Base-by-base conservation (phyloP, 305 asterid genomes). In the Ajuga reptans region DNA sequence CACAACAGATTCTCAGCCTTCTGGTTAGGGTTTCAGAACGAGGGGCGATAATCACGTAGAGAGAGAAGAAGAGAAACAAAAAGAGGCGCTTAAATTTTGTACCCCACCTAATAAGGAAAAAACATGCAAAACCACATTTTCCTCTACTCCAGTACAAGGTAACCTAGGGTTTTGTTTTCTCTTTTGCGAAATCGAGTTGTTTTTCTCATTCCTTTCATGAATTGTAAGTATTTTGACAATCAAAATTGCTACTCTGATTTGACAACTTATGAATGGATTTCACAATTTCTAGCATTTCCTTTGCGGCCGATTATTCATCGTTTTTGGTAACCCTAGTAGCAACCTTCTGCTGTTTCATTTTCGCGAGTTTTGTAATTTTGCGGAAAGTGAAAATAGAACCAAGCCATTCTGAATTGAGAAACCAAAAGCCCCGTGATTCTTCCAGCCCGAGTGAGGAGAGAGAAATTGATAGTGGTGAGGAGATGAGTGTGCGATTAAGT, bases 251-350 rank as follows among this genome's bases (percentile, higher is more conserved):
- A 31, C 74, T 62, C 56, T 17, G 64, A 77, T 77, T 84, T 81
- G 69, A 79, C 82, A 94, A 70, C 86, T 67, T 81, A 72, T 87
- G 89, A 82, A 88, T 91, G 97, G 95, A 84, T 74, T 78, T 74
- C 78, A 4, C 72, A 66, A 33, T 73, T 76, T 69, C 62, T 72
- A 56, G 79, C 64, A 72, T 64, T 69, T 77, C 63, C 65, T 65
- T 58, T 69, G 4, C 80, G 61, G 70, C 65, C 78, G 58, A 76
- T 81, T 76, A 66, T 27, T 76, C 84, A 58, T 80, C 82, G 72
- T 68, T 77, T 45, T 73, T 79, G 57, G 72, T 86, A 82, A 80
- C 86, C 70, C 69, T 85, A 51, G 72, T 76, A 64, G 78, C 86
- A 16, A 83, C 95, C 65, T 49, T 84, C 67, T 51, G 77, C 69